Conservation (phyloP, 2,329 filamentous ascomycete genomes). For the Calonectria pauciramosa region DNA sequence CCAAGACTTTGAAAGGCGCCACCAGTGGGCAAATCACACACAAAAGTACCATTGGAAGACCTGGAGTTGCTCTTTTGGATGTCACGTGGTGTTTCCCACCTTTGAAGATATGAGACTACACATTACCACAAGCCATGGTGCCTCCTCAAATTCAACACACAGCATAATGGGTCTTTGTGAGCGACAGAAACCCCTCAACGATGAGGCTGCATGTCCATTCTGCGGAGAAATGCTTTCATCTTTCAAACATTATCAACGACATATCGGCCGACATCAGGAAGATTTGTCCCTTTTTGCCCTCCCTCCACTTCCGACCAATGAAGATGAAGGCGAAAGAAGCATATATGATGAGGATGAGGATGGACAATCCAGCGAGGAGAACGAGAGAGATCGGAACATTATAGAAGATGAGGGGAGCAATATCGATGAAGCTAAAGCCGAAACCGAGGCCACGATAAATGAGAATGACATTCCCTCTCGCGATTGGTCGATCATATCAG, state of each 20-base stretch:
- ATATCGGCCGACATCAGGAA: not conserved
- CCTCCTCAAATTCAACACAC: not conserved
- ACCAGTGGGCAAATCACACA: not conserved
- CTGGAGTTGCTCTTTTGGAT: not conserved
- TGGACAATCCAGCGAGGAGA: not conserved
- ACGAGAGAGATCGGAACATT: not conserved
- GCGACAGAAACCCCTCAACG: not conserved
- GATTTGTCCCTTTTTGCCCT: not conserved
- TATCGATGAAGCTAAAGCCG: too few species aligned
- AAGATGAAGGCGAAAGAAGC: not conserved
- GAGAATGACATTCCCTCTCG: conserved; percentile 42
- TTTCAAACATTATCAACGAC: not conserved
- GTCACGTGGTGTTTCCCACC: not conserved
- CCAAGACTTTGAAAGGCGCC: not conserved
- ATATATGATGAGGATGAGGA: not conserved
- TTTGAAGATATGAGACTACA: not conserved
- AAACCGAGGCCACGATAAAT: too few species aligned
- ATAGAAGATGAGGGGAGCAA: too few species aligned
- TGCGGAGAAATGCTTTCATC: not conserved
- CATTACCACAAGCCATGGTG: not conserved
- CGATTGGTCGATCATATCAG: conserved; percentile 55
- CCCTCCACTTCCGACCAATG: not conserved
- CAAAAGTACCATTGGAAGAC: not conserved
- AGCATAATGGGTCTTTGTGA: not conserved
- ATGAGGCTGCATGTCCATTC: not conserved